phyloP scores from a whole-genome alignment of 2,329 filamentous ascomycete genomes.

The Sporothrix sp. region DNA sequence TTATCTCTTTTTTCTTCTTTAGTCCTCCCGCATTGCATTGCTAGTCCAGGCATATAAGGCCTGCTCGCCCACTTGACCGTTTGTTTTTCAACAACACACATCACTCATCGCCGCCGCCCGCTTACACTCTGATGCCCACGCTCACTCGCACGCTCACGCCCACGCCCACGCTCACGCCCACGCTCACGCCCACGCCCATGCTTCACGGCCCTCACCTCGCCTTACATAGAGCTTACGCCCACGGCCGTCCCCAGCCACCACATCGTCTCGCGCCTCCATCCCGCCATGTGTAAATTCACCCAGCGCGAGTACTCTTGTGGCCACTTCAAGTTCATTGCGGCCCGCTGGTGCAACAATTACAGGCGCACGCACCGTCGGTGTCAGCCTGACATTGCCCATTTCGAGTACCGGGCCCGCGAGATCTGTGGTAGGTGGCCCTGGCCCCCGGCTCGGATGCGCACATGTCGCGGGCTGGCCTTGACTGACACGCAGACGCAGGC shows the following conservation, averaged over 20 bases:
- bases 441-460: no score
- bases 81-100: neutral
- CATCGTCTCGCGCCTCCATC: neutral
- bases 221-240: neutral
- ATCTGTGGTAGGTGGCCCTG: neutral
- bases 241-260: neutral
- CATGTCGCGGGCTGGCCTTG: neutral
- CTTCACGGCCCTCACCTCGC: neutral
- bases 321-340: conserved; percentile 29
- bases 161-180: no score
- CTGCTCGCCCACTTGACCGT: neutral
- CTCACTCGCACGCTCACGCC: no score
- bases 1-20: neutral
- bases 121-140: no score
- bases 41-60: neutral
- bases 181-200: no score
- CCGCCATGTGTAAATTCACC: conserved; percentile 42
- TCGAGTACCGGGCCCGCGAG: conserved; percentile 22
- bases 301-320: conserved; percentile 29
- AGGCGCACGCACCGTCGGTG: conserved; percentile 26
- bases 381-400: conserved; percentile 26
- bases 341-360: conserved; percentile 27
- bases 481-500: conserved; percentile 20
- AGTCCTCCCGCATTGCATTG: neutral
- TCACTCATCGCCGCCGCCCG: no score